phyloP scores from a whole-genome alignment of 2,329 filamentous ascomycete species.

The Teratosphaeria gauchensis region DNA sequence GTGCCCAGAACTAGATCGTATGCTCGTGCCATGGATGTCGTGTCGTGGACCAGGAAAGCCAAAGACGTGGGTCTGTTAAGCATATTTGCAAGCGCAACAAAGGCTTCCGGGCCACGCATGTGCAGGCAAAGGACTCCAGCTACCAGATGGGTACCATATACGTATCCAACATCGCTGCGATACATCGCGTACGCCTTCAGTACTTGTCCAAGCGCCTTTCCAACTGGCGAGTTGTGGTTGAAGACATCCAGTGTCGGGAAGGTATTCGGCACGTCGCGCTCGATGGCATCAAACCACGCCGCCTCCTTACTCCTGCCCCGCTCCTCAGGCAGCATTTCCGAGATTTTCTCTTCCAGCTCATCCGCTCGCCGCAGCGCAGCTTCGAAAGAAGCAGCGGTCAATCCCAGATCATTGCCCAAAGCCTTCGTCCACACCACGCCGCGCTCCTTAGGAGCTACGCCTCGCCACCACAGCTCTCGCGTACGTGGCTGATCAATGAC shows the following conservation, averaged over 20 bases:
- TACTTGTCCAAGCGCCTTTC: slow-evolving; percentile 60
- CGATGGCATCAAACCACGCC: slow-evolving; percentile 55
- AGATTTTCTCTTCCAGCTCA: slow-evolving; percentile 50
- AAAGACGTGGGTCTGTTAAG: slow-evolving; percentile 67
- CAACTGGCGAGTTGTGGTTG: slow-evolving; percentile 52
- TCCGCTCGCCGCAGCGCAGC: slow-evolving; percentile 60
- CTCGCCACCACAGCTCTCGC: slow-evolving; percentile 73
- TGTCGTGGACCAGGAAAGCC: slow-evolving; percentile 64
- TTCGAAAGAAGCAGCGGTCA: slow-evolving; percentile 57
- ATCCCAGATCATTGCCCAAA: slow-evolving; percentile 62
- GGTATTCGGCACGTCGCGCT: slow-evolving; percentile 54
- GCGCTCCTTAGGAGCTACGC: slow-evolving; percentile 60
- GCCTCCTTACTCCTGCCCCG: slow-evolving; percentile 42
- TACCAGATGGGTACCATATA: slow-evolving; percentile 63
- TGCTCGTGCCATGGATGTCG: slow-evolving; percentile 56
- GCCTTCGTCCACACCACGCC: slow-evolving; percentile 61
- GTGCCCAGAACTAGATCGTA: slow-evolving; percentile 61
- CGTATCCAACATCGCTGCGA: slow-evolving; percentile 69
- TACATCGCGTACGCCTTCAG: slow-evolving; percentile 75
- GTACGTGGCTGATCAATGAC: slow-evolving; percentile 61
- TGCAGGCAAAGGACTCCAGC: slow-evolving; percentile 66
- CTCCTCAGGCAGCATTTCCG: slow-evolving; percentile 35
- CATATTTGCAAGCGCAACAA: slow-evolving; percentile 64
- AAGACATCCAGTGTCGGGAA: slow-evolving; percentile 69
- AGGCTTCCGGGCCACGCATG: slow-evolving; percentile 54